A percentile compares a stretch with the other conserved stretches of the same genome.
Conservation (phyloP, 495 filamentous ascomycete genomes). For the Tricharina praecox region DNA sequence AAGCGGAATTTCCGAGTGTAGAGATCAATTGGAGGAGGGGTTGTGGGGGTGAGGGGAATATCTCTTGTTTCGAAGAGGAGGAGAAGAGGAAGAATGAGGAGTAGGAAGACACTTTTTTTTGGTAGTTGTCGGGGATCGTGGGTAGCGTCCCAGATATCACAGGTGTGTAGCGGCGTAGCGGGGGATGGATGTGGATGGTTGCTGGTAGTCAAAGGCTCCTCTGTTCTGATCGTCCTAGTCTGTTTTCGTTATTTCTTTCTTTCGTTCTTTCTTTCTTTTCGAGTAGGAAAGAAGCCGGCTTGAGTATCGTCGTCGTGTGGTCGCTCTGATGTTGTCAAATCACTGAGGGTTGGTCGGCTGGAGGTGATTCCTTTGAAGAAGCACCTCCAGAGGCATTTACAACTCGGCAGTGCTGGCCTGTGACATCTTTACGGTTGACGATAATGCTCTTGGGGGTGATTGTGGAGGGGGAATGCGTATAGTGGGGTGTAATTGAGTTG, state of each 20-base stretch:
- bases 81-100: neutral
- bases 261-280: neutral
- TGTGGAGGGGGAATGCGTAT: conserved; percentile 11
- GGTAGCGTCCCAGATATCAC: neutral
- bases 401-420: conserved; percentile 25
- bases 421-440: conserved; percentile 26
- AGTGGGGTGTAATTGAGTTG: conserved; percentile 4
- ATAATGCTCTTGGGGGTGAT: conserved; percentile 19
- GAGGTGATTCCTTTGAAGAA: conserved; percentile 15
- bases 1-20: neutral
- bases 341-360: conserved; percentile 24
- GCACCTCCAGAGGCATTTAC: conserved; percentile 26
- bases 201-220: too few species aligned
- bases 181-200: too few species aligned
- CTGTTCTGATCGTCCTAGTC: too few species aligned
- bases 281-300: neutral
- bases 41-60: too few species aligned
- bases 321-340: conserved; percentile 14
- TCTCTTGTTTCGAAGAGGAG: neutral
- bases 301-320: conserved; percentile 18
- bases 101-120: neutral
- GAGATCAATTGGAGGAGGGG: too few species aligned
- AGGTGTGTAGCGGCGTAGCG: neutral
- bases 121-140: too few species aligned
- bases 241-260: neutral